Base-by-base conservation (phyloP, 2,329 filamentous ascomycete genomes). In the Ophiostoma populinum region DNA sequence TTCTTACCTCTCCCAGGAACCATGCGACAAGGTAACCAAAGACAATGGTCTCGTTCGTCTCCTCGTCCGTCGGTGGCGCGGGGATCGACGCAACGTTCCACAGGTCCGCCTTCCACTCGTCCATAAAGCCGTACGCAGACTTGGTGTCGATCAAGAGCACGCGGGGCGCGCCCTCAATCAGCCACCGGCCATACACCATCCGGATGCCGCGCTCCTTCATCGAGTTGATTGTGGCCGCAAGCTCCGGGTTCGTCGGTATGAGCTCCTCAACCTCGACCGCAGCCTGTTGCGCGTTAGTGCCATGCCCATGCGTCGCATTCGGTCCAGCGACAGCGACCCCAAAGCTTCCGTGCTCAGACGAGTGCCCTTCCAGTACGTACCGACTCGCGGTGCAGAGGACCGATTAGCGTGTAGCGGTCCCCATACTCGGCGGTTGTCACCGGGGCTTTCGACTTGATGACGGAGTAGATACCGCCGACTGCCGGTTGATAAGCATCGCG, bases 401-500 rank as follows among this genome's bases (percentile, higher is more conserved):
- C 90, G 54, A 98, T 86, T 45, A 95, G 70, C 19, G 83, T 92
- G 59, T 98, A 98, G 46, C 83, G 75, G 40, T 93, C 85, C 57
- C 90, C 90, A 90, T 95, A 98, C 58, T 98, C 90, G 42, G 85
- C 85, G 1, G 87, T 94, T 28, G 90, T 95, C 42, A 95, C 90
- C 34, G 90, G 87, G 24, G 90, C 87, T 59, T 98, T 98, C 42
- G 90, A 98, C 60, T 98, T 98, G 59, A 98, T 76, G 45, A 98
- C 90, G 12, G 87, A 95, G 66, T 98, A 98, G 61, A 98, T 98
- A 49, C 90, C 90, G 52, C 90, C 90, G 42, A 98, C 90, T 92
- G 38, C 8, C 3, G 17, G 20, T 12, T 16, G 34, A 34, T 22
- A 24, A 31, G 24, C n/a, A n/a, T n/a, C n/a, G n/a, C n/a, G n/a